Evolutionary conservation across 148 eudicot genomes (phyloP).

Genomic region (Rhododendron simsii): DNA sequence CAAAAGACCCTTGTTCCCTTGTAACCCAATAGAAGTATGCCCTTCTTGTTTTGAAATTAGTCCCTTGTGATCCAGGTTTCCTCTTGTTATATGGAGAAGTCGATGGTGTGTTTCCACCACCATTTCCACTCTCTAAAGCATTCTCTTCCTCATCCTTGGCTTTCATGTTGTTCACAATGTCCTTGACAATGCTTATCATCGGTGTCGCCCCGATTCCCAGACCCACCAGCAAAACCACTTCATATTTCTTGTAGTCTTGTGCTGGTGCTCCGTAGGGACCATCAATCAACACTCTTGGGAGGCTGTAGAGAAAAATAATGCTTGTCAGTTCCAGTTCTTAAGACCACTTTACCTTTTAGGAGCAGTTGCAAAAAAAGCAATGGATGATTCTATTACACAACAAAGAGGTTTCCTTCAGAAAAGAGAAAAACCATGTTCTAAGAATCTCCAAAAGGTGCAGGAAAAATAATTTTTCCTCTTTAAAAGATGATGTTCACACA

Average conservation of each 20-base stretch:
- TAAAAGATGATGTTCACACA: not conserved
- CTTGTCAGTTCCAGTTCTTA: not conserved
- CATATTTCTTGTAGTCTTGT: constrained; percentile 52
- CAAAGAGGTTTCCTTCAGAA: not conserved
- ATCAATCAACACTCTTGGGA: constrained; percentile 46
- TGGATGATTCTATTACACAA: not conserved
- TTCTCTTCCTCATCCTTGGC: constrained; percentile 31
- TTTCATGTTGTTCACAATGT: constrained; percentile 51
- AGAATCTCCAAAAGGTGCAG: not conserved
- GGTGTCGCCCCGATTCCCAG: constrained; percentile 55
- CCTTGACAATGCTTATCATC: constrained; percentile 53
- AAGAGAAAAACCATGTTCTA: not conserved
- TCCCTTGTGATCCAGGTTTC: constrained; percentile 12
- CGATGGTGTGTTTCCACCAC: not conserved
- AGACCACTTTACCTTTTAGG: not conserved
- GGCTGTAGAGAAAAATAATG: constrained; percentile 14
- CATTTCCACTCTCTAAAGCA: constrained; percentile 23
- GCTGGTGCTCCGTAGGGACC: constrained; percentile 62
- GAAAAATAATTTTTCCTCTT: not conserved
- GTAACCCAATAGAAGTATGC: constrained; percentile 62
- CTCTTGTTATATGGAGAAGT: not conserved
- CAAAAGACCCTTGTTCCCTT: constrained; percentile 56
- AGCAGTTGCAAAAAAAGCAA: not conserved
- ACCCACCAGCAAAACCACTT: constrained; percentile 45
- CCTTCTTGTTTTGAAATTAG: constrained; percentile 32